phyloP scores from a whole-genome alignment of 1,284 basidiomycete species.

The Papiliotrema terrestris region DNA sequence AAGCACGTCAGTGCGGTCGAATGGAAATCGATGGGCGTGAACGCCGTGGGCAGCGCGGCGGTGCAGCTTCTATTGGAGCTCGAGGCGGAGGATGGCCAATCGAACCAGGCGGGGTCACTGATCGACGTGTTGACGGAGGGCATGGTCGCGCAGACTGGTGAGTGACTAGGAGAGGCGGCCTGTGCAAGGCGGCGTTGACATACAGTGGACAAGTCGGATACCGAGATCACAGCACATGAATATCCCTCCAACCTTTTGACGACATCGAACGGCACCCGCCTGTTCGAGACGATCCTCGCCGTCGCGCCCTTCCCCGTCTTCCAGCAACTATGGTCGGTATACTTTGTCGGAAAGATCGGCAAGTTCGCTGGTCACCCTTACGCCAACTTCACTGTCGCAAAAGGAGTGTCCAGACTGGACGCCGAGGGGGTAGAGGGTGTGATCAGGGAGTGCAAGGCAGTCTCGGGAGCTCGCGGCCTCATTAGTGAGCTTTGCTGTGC shows the following conservation, averaged over 20 bases:
- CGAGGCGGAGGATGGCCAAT: constrained; percentile 46
- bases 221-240: constrained; percentile 20
- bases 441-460: constrained; percentile 57
- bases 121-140: constrained; percentile 79
- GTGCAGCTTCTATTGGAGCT: constrained; percentile 58
- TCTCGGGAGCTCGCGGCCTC: constrained; percentile 53
- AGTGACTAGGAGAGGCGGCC: too few relatives aligned
- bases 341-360: constrained; percentile 67
- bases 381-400: constrained; percentile 85
- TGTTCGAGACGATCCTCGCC: constrained; percentile 71
- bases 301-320: constrained; percentile 64
- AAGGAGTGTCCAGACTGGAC: constrained; percentile 62
- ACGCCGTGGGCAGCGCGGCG: constrained; percentile 74
- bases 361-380: constrained; percentile 78
- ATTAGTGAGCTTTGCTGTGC: constrained; percentile 53
- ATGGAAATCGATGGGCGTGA: constrained; percentile 72
- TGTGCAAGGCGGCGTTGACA: too few relatives aligned
- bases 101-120: constrained; percentile 63
- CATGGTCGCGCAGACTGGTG: constrained; percentile 66
- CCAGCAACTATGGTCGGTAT: constrained; percentile 65
- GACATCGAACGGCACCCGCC: constrained; percentile 80
- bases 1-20: constrained; percentile 65
- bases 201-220: background rate
- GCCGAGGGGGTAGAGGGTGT: constrained; percentile 59
- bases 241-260: constrained; percentile 68